Base-by-base conservation (phyloP, 192 early-diverging fungal species). In the Umbelopsis sp. region DNA sequence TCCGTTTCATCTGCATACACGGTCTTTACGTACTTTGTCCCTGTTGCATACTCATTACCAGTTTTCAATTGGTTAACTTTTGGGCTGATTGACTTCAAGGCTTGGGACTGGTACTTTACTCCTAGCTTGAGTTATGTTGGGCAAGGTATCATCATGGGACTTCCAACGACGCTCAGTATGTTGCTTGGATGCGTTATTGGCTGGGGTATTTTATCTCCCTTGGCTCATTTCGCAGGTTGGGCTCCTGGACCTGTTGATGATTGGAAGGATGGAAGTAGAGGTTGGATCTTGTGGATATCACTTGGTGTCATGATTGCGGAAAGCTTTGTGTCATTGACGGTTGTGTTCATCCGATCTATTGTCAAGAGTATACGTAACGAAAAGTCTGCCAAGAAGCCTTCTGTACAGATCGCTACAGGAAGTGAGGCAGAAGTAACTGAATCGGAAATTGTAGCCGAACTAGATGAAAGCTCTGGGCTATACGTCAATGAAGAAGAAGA, bases 251-350 rank as follows among this genome's bases (percentile, higher is more conserved):
- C 84, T 10, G 88, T 93, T 11, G 73, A 78, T 32, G 88, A 90
- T 68, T 90, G 90, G 83, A 93, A 91, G 50, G 80, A 69, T 0
- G 92, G 92, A 2, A 86, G 86, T 11, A 82, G 87, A 49, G 92
- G 92, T 0, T 93, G 92, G 92, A 93, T 93, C 47, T 71, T 93
- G 45, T 93, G 92, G 92, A 84, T 93, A 32, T 92, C 90, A 17
- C 80, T 93, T 45, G 88, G 88, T 22, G 88, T 93, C 12, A 93
- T 93, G 92, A 90, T 93, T 73, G 84, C 91, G 26, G 92, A 93
- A 45, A 88, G 86, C 34, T 62, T 89, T 2, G 77, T 91, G 0
- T 92, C 90, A 2, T 69, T 93, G 38, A 79, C 76, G 4, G 71
- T 91, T 7, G 83, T 91, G 16, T 74, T 80, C 1, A 44, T 71